Base-by-base conservation (phyloP, 2,329 filamentous ascomycete genomes). In the Fusarium irregulare region DNA sequence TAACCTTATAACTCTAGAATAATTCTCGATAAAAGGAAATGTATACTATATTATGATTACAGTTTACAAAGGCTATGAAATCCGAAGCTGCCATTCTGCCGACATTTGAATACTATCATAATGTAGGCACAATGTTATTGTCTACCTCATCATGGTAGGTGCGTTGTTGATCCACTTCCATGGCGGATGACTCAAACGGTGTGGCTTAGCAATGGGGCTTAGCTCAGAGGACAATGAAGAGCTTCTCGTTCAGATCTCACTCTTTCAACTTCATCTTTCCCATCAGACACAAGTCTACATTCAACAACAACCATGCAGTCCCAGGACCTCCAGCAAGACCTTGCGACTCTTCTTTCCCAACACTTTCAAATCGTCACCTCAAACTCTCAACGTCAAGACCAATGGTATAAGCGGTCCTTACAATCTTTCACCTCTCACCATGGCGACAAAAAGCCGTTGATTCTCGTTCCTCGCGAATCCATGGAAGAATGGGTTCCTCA, bases 361-460 rank as follows among this genome's bases (percentile, higher is more conserved):
- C 62, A 65, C 18, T 66, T 65, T 1, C 47, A 66, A 10, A 20
- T 65, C 2, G 28, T 54, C 1, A 28, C 54, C 6, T 60, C 54
- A 7, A 20, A 60, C 4, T 65, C 62, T 1, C 62, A 65, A 1
- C 62, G 62, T 10, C 61, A 65, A 21, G 62, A 65, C 4, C 62
- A 65, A 32, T 65, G 61, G 54, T 65, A 65, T 7, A 65, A 65
- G 7, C 30, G 62, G 0, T 66, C 37, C 7, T 66, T 66, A 2
- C 41, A 66, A 12, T 44, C 47, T 4, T 60, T 65, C 1, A 1
- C 4, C 4, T 30, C 2, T 2, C 6, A 44, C 1, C 28, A 60
- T 9, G 47, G 34, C 0, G n/a, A 32, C 0, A 30, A 8, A 3
- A 32, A 60, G 4, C 62, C 54, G 0, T 4, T 54, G 0, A 60